phyloP scores from a whole-genome alignment of 1,284 basidiomycete species.

The Ceratobasidium sp. region DNA sequence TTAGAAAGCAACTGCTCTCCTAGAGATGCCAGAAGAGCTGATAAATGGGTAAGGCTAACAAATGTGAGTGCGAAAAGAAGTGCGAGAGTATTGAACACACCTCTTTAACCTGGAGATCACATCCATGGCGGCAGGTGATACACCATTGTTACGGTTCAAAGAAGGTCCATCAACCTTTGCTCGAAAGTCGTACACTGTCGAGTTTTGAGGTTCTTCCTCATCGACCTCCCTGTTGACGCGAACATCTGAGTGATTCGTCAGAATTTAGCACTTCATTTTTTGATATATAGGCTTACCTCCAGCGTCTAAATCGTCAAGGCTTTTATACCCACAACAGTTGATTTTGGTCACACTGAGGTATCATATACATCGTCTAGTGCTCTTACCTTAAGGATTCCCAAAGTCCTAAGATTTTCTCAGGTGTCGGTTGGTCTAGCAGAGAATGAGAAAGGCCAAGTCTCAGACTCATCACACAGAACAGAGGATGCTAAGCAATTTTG shows the following conservation, averaged over 20 bases:
- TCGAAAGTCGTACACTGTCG: conserved; percentile 26
- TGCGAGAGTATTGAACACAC: not conserved
- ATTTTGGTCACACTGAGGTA: not conserved
- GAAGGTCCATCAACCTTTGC: not conserved
- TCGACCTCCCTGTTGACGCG: conserved; percentile 3
- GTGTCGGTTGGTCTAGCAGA: not conserved
- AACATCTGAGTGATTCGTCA: not conserved
- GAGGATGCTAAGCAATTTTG: not conserved
- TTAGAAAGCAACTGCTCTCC: conserved; percentile 32
- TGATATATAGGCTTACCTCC: too few relatives aligned
- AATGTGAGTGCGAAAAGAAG: not conserved
- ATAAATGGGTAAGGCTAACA: conserved; percentile 16
- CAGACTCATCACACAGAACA: conserved; percentile 10
- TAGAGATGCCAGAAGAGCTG: conserved; percentile 18
- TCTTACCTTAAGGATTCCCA: conserved; percentile 40
- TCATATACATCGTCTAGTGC: not conserved
- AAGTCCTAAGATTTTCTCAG: conserved; percentile 22
- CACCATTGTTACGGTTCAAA: not conserved
- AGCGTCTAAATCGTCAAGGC: too few relatives aligned
- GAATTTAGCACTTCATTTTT: not conserved
- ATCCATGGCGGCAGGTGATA: not conserved
- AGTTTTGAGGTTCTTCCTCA: not conserved
- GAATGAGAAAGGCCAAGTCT: conserved; percentile 24
- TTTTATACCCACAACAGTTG: too few relatives aligned
- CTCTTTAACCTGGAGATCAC: conserved; percentile 12